A percentile compares a stretch with the other conserved stretches of the same genome.
These are phyloP conservation scores for Myriosclerotinia curreyana DNA, from an alignment of 2,329 filamentous ascomycete species.

Conservation along the genomic window DNA sequence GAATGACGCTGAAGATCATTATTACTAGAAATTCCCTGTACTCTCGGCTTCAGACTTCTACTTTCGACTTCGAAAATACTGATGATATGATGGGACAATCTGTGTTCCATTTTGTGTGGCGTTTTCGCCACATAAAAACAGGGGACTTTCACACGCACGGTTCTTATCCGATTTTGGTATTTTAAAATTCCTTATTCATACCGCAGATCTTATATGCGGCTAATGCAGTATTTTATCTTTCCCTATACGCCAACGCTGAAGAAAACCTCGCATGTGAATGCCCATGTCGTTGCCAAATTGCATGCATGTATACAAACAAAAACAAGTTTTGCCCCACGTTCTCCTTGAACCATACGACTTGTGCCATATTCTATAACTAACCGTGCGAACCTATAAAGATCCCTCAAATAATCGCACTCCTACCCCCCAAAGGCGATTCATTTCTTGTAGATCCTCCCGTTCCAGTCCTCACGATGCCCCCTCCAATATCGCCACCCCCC, in stretches of 20 bases:
- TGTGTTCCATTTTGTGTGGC: background rate
- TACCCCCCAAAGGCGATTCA: conserved; percentile 16
- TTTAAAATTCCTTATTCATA: background rate
- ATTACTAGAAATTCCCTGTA: background rate
- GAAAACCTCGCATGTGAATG: background rate
- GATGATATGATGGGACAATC: background rate
- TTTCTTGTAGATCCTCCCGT: conserved; percentile 20
- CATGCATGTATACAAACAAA: conserved; percentile 7
- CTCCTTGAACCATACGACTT: background rate
- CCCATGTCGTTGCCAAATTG: conserved; percentile 4
- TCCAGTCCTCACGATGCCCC: conserved; percentile 20
- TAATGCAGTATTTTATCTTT: background rate
- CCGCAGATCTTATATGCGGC: conserved; percentile 3
- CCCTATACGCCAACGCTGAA: conserved; percentile 10
- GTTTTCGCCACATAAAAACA: background rate
- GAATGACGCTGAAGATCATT: background rate
- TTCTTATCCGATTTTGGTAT: background rate
- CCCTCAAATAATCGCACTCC: conserved; percentile 23
- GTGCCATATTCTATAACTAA: background rate
- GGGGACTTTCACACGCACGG: background rate
- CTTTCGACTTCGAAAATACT: background rate
- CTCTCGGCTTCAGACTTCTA: background rate
- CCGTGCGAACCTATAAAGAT: background rate
- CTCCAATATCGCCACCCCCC: conserved; percentile 2
- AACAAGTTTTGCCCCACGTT: background rate